Conservation (phyloP, 2,329 filamentous ascomycete genomes). For the Penicillium sp. region DNA sequence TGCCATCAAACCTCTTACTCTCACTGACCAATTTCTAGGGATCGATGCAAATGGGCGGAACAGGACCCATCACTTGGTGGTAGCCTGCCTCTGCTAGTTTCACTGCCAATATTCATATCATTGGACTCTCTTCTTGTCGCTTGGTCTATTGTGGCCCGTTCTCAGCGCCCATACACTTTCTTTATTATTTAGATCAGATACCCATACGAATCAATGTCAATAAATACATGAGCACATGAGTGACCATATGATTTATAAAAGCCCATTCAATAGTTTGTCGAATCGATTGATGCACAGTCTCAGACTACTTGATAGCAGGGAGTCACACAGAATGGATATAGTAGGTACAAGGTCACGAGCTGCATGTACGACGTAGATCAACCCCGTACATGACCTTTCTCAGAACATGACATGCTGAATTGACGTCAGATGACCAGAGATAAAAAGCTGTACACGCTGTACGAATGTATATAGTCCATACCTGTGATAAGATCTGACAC, state of each 20-base stretch:
- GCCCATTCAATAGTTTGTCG: neutral
- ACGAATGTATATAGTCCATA: neutral
- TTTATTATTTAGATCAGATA: conserved; percentile 24
- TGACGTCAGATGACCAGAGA: no score
- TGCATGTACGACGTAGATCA: no score
- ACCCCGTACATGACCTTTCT: no score
- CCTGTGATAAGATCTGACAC: neutral
- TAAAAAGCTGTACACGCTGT: no score
- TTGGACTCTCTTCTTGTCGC: conserved; percentile 2
- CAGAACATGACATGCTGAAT: no score
- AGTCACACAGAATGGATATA: no score
- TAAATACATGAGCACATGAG: conserved; percentile 1
- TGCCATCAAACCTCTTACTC: neutral
- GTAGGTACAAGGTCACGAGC: no score
- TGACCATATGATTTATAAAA: neutral
- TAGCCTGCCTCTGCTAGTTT: conserved; percentile 20
- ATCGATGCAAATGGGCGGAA: conserved; percentile 48
- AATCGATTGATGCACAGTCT: neutral
- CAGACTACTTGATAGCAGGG: neutral
- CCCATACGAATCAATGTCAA: conserved; percentile 19
- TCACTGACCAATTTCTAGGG: conserved; percentile 33
- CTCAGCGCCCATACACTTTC: conserved; percentile 9
- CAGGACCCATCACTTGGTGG: conserved; percentile 50
- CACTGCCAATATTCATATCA: neutral
- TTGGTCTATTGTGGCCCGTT: neutral